Conservation (phyloP, 305 asterid genomes). For the Solanum chacoense region DNA sequence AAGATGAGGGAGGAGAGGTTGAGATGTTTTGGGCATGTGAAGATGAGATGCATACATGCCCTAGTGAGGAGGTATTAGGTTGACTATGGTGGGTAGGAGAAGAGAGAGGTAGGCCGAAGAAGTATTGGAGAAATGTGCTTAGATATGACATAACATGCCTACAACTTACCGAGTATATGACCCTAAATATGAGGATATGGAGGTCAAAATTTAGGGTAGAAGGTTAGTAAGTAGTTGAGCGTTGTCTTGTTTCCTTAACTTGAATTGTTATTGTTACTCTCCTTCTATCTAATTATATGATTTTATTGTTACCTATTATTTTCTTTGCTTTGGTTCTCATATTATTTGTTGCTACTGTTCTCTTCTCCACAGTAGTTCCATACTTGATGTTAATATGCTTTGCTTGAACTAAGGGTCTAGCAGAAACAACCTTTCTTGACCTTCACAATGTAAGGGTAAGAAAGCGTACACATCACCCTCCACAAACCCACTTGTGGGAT, state of each 20-base stretch:
- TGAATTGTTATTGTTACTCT: background rate
- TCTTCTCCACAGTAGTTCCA: background rate
- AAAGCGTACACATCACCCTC: background rate
- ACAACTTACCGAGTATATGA: background rate
- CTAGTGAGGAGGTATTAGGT: background rate
- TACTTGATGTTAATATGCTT: background rate
- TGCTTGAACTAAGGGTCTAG: background rate
- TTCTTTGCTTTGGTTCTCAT: background rate
- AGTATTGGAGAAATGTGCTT: background rate
- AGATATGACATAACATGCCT: background rate
- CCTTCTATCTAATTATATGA: background rate
- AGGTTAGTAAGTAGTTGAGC: background rate
- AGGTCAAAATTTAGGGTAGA: background rate
- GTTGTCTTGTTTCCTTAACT: background rate
- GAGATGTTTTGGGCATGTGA: background rate
- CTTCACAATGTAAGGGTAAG: background rate
- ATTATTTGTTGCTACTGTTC: background rate
- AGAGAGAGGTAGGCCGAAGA: background rate
- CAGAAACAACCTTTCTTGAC: background rate
- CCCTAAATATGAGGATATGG: background rate
- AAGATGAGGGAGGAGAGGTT: background rate
- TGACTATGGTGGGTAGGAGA: background rate
- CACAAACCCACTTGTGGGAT: background rate
- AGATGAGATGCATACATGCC: background rate
- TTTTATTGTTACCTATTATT: background rate